A percentile compares a stretch with the other conserved stretches of the same genome.
These are phyloP conservation scores for Trichodelitschia bisporula DNA, from an alignment of 495 filamentous ascomycete species.

Conservation along the genomic window DNA sequence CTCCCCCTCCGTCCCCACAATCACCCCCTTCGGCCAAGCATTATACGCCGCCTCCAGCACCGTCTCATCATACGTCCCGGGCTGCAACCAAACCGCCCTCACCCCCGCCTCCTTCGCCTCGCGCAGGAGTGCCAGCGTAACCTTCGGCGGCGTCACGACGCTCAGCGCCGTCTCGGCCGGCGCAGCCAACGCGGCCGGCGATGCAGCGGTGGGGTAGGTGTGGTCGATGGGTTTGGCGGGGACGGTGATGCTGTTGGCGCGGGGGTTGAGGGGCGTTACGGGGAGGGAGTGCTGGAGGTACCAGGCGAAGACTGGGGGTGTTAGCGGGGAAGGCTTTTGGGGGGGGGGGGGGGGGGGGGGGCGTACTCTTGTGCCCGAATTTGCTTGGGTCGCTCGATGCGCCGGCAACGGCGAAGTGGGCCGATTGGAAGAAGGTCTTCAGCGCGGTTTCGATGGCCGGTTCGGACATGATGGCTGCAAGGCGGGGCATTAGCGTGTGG, in stretches of 20 bases:
- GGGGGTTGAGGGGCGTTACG: conserved; percentile 65
- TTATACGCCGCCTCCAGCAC: too few species aligned
- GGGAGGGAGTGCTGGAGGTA: conserved; percentile 55
- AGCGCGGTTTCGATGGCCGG: conserved; percentile 29
- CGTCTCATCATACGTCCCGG: conserved; percentile 57
- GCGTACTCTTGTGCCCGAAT: conserved; percentile 71
- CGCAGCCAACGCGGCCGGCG: conserved; percentile 32
- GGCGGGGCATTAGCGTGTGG: neutral
- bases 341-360: conserved; percentile 3
- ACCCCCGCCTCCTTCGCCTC: conserved; percentile 64
- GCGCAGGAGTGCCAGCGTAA: conserved; percentile 41
- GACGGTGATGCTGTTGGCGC: conserved; percentile 30
- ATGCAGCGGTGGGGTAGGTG: conserved; percentile 36
- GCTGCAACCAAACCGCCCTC: conserved; percentile 72
- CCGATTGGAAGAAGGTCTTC: conserved; percentile 57
- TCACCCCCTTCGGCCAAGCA: too few species aligned
- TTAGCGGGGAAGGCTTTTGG: neutral
- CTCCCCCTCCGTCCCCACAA: too few species aligned
- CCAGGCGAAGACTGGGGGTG: conserved; percentile 53
- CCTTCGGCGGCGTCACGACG: conserved; percentile 67
- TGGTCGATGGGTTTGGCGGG: too few species aligned
- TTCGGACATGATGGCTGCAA: neutral
- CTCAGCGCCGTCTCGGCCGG: conserved; percentile 52
- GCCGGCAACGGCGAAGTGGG: conserved; percentile 73
- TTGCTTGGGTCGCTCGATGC: conserved; percentile 64